A percentile compares a stretch with the other conserved stretches of the same genome.
Conservation (phyloP, 345 rosid genomes). For the Arabis alpina region DNA sequence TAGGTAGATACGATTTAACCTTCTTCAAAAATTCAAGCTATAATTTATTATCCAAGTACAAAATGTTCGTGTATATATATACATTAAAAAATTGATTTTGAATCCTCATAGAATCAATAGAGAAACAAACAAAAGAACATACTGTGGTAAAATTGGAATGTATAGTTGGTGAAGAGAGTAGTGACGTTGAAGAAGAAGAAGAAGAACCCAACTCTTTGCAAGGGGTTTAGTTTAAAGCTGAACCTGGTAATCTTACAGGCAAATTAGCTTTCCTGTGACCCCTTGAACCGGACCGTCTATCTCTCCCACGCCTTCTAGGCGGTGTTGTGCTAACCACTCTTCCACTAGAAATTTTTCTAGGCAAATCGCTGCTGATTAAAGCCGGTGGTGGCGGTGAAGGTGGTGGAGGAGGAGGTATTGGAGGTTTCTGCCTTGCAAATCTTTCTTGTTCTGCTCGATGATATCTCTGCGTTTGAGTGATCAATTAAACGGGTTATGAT, state of each 20-base stretch:
- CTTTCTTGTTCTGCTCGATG: constrained; percentile 61
- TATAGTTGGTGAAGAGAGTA: constrained; percentile 26
- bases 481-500: constrained; percentile 7
- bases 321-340: constrained; percentile 44
- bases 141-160: constrained; percentile 38
- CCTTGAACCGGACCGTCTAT: constrained; percentile 63
- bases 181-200: constrained; percentile 20
- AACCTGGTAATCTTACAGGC: constrained; percentile 36
- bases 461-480: constrained; percentile 63
- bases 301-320: constrained; percentile 60
- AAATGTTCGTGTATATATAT: constrained; percentile 45
- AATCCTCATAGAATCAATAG: constrained; percentile 42
- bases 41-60: constrained; percentile 45
- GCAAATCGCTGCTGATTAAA: constrained; percentile 43
- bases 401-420: constrained; percentile 50
- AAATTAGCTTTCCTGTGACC: constrained; percentile 65
- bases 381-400: constrained; percentile 54
- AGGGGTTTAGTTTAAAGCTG: constrained; percentile 6
- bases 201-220: constrained; percentile 26
- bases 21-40: constrained; percentile 33
- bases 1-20: not conserved
- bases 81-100: constrained; percentile 47
- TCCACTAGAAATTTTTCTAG: constrained; percentile 46
- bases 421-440: constrained; percentile 50
- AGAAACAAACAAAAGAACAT: constrained; percentile 35